These are phyloP conservation scores for Hypoxylon sp. DNA, from an alignment of 2,329 filamentous ascomycete genomes.

Conservation along the genomic window DNA sequence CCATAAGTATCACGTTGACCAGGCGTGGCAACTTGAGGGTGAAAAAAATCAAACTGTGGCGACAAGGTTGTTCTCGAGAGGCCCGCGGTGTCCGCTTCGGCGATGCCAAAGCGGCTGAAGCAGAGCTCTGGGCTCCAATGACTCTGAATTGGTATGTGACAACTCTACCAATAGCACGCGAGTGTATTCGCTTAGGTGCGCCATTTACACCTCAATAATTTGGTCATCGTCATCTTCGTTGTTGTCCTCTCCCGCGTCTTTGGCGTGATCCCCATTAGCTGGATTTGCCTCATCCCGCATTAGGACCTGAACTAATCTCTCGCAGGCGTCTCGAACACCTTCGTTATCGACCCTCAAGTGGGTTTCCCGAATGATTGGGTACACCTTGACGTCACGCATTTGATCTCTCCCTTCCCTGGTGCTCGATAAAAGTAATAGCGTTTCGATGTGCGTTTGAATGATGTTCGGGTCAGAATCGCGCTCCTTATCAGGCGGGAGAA, in stretches of 20 bases:
- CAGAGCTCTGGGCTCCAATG: neutral
- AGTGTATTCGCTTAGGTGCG: conserved; percentile 13
- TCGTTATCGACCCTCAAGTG: conserved; percentile 84
- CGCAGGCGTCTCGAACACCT: conserved; percentile 84
- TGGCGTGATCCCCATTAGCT: conserved; percentile 55
- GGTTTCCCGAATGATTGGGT: conserved; percentile 88
- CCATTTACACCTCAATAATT: conserved; percentile 65
- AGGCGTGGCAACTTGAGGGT: neutral
- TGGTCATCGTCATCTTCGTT: conserved; percentile 68
- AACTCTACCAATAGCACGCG: conserved; percentile 22
- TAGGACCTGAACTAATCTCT: conserved; percentile 88
- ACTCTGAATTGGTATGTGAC: conserved; percentile 3
- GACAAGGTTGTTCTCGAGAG: conserved; percentile 8
- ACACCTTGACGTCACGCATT: conserved; percentile 83
- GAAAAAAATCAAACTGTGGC: conserved; percentile 11
- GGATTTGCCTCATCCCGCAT: conserved; percentile 79
- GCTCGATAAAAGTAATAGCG: conserved; percentile 83
- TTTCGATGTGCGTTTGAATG: conserved; percentile 89
- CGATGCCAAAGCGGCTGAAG: conserved; percentile 21
- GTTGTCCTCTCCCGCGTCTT: conserved; percentile 55
- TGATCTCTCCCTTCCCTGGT: conserved; percentile 80
- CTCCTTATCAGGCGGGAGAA: conserved; percentile 89
- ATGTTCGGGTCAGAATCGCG: conserved; percentile 82
- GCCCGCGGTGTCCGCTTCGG: conserved; percentile 13
- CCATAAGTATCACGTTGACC: conserved; percentile 1